A percentile compares a stretch with the other conserved stretches of the same genome.
phyloP scores from a whole-genome alignment of 1,139 yeast genomes.

The Candida dubliniensis region DNA sequence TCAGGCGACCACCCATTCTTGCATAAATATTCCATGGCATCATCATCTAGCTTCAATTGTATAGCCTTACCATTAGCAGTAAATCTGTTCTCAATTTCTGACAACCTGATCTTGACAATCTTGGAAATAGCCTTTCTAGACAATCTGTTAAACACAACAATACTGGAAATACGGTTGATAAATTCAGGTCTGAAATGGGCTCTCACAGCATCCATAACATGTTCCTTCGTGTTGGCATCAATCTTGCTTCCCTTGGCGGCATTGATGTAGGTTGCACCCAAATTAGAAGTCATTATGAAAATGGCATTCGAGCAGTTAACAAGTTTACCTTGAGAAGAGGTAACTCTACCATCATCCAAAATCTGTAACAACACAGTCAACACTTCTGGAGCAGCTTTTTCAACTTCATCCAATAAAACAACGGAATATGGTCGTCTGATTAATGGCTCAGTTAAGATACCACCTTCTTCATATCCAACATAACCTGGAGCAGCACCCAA shows the following conservation, averaged over 20 bases:
- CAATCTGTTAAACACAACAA: conserved; percentile 87
- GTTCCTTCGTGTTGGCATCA: conserved; percentile 63
- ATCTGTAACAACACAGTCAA: conserved; percentile 86
- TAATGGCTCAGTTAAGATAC: conserved; percentile 88
- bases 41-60: conserved; percentile 64
- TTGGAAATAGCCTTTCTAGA: conserved; percentile 89
- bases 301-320: conserved; percentile 91
- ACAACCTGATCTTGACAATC: conserved; percentile 82
- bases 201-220: conserved; percentile 83
- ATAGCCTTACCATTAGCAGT: conserved; percentile 78
- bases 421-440: conserved; percentile 94
- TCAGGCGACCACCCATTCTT: conserved; percentile 87
- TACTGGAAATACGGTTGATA: conserved; percentile 90
- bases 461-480: conserved; percentile 98
- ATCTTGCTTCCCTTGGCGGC: conserved; percentile 65
- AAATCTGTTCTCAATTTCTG: conserved; percentile 84
- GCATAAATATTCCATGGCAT: conserved; percentile 78
- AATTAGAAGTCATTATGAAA: conserved; percentile 93
- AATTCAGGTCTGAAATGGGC: conserved; percentile 96
- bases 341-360: conserved; percentile 94
- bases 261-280: conserved; percentile 90
- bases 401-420: conserved; percentile 92
- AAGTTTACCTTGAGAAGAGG: conserved; percentile 90
- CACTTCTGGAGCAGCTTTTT: conserved; percentile 99
- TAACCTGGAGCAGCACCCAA: conserved; percentile 99